These are phyloP conservation scores for Talaromyces sp. DNA, from an alignment of 2,329 filamentous ascomycete species.

Conservation along the genomic window DNA sequence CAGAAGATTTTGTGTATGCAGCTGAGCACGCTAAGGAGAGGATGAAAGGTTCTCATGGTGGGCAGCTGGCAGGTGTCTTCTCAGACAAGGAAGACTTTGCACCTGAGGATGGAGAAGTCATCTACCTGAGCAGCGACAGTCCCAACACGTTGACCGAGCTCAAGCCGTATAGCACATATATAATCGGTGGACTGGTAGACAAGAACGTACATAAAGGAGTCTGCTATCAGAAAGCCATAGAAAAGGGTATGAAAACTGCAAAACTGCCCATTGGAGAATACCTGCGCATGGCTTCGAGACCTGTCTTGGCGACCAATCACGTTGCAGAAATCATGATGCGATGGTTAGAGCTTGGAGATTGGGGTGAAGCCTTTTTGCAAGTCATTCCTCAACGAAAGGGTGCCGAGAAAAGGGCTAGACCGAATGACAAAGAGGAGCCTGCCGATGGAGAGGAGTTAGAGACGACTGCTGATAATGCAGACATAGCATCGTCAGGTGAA, in stretches of 20 bases:
- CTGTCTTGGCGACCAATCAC: constrained; percentile 89
- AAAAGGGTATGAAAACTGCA: constrained; percentile 76
- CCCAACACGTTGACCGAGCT: constrained; percentile 76
- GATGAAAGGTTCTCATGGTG: constrained; percentile 61
- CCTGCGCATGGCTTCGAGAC: constrained; percentile 82
- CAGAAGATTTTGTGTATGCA: constrained; percentile 70
- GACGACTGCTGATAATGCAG: background rate
- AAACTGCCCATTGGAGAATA: constrained; percentile 94
- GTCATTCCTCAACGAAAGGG: constrained; percentile 92
- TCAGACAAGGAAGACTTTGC: constrained; percentile 37
- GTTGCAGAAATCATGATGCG: constrained; percentile 94
- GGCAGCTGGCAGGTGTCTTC: constrained; percentile 60
- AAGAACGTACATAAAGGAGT: constrained; percentile 94
- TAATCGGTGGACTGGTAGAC: constrained; percentile 92
- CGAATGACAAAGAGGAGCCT: background rate
- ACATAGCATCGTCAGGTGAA: background rate
- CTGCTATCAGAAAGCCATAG: constrained; percentile 77
- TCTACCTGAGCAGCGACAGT: constrained; percentile 93
- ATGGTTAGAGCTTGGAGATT: constrained; percentile 87
- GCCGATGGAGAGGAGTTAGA: background rate
- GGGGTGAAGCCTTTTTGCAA: constrained; percentile 81
- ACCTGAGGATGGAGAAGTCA: constrained; percentile 56
- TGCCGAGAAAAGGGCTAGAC: constrained; percentile 51
- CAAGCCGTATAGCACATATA: constrained; percentile 84
- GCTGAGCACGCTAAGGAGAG: constrained; percentile 62